Conservation (phyloP, 768 basidiomycete genomes). For the Leccinum sublutescens region DNA sequence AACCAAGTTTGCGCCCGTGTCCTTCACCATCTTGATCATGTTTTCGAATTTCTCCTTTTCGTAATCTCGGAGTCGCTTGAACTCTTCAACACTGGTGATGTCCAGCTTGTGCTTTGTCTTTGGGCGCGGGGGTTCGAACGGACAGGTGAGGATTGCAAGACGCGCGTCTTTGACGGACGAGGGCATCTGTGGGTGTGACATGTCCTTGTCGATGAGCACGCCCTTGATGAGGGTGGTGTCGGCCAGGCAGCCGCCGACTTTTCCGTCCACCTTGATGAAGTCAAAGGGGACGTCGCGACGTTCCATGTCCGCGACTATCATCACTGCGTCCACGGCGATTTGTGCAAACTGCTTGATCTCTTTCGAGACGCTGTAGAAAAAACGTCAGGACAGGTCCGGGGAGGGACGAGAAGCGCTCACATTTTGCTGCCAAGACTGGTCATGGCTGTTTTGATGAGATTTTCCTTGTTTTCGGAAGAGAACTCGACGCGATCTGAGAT, state of each 20-base stretch:
- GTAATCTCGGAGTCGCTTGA: constrained; percentile 89
- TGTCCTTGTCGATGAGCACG: constrained; percentile 99
- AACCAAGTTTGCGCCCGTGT: constrained; percentile 95
- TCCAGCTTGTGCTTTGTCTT: constrained; percentile 99
- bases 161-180: constrained; percentile 82
- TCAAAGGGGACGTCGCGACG: constrained; percentile 96
- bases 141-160: constrained; percentile 96
- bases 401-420: constrained; percentile 40
- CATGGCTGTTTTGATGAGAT: constrained; percentile 92
- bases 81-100: constrained; percentile 95
- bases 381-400: constrained; percentile 3
- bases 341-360: constrained; percentile 93
- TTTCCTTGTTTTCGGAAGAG: constrained; percentile 75
- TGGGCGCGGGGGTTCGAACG: constrained; percentile 97
- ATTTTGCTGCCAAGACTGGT: constrained; percentile 98
- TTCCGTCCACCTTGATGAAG: constrained; percentile 98
- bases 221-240: constrained; percentile 96
- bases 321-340: constrained; percentile 96
- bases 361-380: constrained; percentile 79
- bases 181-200: constrained; percentile 99
- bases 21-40: constrained; percentile 96
- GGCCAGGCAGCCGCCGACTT: constrained; percentile 95
- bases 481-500: constrained; percentile 91
- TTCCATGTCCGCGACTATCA: constrained; percentile 92
- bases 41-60: constrained; percentile 95